Conservation (phyloP, 2,329 filamentous ascomycete genomes). For the Aureobasidium subglaciale region DNA sequence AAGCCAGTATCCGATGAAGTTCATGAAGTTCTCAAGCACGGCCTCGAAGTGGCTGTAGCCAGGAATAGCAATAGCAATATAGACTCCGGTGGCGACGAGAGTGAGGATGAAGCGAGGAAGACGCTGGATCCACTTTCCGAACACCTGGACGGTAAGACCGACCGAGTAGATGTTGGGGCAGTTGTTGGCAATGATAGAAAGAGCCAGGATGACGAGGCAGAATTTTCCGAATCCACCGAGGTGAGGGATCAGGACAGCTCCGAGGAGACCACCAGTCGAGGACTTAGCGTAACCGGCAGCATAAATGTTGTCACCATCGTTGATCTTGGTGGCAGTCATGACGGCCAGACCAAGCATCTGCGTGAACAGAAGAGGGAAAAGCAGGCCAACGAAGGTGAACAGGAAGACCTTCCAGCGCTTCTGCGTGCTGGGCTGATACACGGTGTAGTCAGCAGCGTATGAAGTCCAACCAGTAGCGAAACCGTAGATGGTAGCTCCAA, state of each 20-base stretch:
- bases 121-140: conserved; percentile 51
- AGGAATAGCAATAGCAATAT: conserved; percentile 63
- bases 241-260: conserved; percentile 54
- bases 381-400: conserved; percentile 62
- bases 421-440: conserved; percentile 62
- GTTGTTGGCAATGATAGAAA: conserved; percentile 40
- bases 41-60: conserved; percentile 59
- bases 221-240: conserved; percentile 65
- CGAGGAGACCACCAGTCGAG: conserved; percentile 60
- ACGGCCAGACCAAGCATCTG: conserved; percentile 66
- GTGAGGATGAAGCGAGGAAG: conserved; percentile 65
- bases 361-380: conserved; percentile 65
- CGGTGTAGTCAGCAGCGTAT: conserved; percentile 71
- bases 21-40: conserved; percentile 58
- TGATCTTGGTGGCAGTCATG: conserved; percentile 54
- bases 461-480: conserved; percentile 68
- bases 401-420: conserved; percentile 58
- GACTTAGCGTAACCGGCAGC: conserved; percentile 47
- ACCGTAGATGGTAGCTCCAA: conserved; percentile 59
- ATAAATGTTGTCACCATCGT: conserved; percentile 50
- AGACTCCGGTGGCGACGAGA: conserved; percentile 53
- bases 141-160: conserved; percentile 58
- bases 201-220: conserved; percentile 45
- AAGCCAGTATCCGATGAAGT: conserved; percentile 58
- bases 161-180: conserved; percentile 55